Base-by-base conservation (phyloP, 768 basidiomycete genomes). In the Leccinellum albellum region DNA sequence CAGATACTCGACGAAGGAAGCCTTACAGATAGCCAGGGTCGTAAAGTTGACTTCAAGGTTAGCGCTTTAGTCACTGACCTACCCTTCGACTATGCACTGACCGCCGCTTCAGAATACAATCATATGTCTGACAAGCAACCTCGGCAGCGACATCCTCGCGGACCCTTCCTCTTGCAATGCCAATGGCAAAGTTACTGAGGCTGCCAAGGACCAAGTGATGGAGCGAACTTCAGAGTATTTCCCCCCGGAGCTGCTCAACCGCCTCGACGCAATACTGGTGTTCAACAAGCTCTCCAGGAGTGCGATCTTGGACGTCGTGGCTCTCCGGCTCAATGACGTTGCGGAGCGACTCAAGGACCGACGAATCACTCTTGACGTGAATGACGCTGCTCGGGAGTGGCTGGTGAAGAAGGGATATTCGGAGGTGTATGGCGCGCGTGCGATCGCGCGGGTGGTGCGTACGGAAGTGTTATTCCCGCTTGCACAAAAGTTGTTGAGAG, bases 1-100 rank as follows among this genome's bases (percentile, higher is more conserved):
- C 94, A 96, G 69, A 89, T 97, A 47, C 79, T 97, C 13, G 93
- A 97, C 61, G 94, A 97, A 70, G 94, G 94, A 8, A 84, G 76
- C 50, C 79, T 95, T 59, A 95, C 94, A 0, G 94, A 97, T 68
- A 92, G 90, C 60, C 92, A 94, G 69, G 94, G 94, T 10, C 83
- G 91, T 54, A 91, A 92, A 68, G 88, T 96, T 3, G 92, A 94
- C 70, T 95, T 96, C 77, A 93, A 88, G 78, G 87, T 84, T 56
- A 17, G 20, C 13, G 15, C 3, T 50, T 33, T 24, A 28, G 32
- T 37, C 4, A 8, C 17, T n/a, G 2, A 3, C 15, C 7, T 2
- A 20, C 9, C 28, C 24, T 40, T 20, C 21, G 4, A 29, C 20
- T 0, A 13, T 28, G 49, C n/a, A 12, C 48, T 63, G 29, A 67